Evolutionary conservation across 805 yeast species (phyloP).

Genomic region (Wickerhamomyces rabaulensis): DNA sequence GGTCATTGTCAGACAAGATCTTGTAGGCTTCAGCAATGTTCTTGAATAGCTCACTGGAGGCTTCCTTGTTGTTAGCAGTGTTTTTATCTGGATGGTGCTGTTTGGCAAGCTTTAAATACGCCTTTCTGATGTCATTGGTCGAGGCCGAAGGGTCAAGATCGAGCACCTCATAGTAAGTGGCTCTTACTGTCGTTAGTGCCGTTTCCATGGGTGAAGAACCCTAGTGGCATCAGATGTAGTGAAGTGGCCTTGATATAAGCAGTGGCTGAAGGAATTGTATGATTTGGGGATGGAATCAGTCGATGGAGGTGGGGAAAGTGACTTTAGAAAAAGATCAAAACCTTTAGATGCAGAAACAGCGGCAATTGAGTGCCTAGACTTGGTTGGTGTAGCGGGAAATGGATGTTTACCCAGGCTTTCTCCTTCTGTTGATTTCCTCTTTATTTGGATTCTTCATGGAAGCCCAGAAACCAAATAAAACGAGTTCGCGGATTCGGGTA

Average conservation of each 20-base stretch:
- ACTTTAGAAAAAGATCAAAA: too few relatives aligned
- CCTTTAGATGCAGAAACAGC: not conserved
- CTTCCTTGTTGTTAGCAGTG: constrained; percentile 15
- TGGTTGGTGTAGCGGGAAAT: too few relatives aligned
- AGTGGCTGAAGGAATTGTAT: too few relatives aligned
- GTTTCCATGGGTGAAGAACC: not conserved
- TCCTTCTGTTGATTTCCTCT: not conserved
- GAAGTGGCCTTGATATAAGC: not conserved
- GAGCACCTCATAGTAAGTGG: constrained; percentile 25
- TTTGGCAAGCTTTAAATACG: constrained; percentile 36
- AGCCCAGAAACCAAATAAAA: not conserved
- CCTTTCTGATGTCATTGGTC: constrained; percentile 26
- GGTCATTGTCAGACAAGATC: constrained; percentile 22
- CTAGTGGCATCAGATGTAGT: not conserved
- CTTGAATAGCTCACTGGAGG: constrained; percentile 27
- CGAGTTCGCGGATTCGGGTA: not conserved
- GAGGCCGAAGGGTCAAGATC: constrained; percentile 21
- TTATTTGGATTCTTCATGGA: not conserved
- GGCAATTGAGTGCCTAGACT: too few relatives aligned
- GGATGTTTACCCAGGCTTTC: too few relatives aligned
- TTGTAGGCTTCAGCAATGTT: constrained; percentile 28
- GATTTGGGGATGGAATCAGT: too few relatives aligned
- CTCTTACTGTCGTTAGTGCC: not conserved
- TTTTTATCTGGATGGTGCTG: constrained; percentile 44
- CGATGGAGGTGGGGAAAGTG: too few relatives aligned